Evolutionary conservation across 352 stramenopile genomes (phyloP).

Genomic region (Pythium phragmiticola): DNA sequence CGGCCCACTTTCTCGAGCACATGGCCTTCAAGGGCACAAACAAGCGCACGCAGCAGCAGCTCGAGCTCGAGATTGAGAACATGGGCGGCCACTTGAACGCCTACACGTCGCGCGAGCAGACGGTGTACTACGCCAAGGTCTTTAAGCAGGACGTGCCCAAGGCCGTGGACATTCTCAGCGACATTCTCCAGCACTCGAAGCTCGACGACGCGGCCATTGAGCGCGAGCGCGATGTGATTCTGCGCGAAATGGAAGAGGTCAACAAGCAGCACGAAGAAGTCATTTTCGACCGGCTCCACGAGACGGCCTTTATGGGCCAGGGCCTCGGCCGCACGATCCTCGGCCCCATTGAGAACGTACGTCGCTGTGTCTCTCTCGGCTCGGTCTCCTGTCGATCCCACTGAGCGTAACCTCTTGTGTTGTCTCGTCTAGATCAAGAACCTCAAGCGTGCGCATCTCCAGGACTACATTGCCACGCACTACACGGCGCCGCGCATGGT

Average conservation of each 20-base stretch:
- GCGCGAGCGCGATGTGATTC: constrained; percentile 98
- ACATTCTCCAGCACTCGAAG: constrained; percentile 99
- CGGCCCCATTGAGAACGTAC: constrained; percentile 98
- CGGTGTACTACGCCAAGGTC: constrained; percentile 99
- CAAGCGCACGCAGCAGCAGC: constrained; percentile 95
- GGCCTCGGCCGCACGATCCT: constrained; percentile 98
- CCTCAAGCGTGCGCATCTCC: constrained; percentile 93
- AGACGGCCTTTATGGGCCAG: constrained; percentile 97
- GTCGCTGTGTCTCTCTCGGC: constrained; percentile 21
- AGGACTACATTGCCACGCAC: constrained; percentile 99
- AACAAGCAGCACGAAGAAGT: constrained; percentile 99
- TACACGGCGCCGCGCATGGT: constrained; percentile 99
- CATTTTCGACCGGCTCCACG: constrained; percentile 99
- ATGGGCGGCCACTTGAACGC: constrained; percentile 99
- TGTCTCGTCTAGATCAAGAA: constrained; percentile 68
- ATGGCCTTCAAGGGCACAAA: constrained; percentile 99
- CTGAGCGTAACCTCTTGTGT: neutral
- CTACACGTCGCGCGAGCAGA: constrained; percentile 99
- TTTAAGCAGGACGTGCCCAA: constrained; percentile 98
- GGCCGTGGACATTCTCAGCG: constrained; percentile 98
- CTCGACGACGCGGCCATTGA: constrained; percentile 96
- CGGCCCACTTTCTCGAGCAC: constrained; percentile 99
- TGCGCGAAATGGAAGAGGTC: constrained; percentile 99
- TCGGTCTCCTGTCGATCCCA: neutral
- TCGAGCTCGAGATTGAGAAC: constrained; percentile 99